phyloP scores from a whole-genome alignment of 2,329 filamentous ascomycete species.

The Colletotrichum aenigma region DNA sequence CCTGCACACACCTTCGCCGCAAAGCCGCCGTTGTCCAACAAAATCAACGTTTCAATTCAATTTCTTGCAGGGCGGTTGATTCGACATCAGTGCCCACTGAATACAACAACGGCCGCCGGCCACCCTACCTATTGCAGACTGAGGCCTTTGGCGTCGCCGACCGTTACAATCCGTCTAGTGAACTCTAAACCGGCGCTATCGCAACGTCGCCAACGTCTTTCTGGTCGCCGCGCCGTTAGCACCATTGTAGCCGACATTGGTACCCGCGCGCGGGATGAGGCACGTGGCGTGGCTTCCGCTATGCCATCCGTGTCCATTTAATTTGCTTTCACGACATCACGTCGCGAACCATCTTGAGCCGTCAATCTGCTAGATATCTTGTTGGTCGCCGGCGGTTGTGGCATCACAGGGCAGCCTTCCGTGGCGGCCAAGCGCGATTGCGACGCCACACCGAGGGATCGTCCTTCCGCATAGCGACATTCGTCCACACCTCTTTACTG shows the following conservation, averaged over 20 bases:
- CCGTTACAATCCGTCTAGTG: background rate
- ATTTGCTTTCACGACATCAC: background rate
- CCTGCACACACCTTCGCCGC: background rate
- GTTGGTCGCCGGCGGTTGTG: background rate
- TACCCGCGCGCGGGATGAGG: background rate
- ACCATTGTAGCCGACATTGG: background rate
- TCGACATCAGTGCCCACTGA: background rate
- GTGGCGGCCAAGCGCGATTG: background rate
- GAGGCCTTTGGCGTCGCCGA: background rate
- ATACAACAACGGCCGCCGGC: background rate
- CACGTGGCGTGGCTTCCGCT: slow-evolving; percentile 7
- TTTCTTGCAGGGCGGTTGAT: background rate
- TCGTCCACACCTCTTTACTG: background rate
- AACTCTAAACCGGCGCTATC: background rate
- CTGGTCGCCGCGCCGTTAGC: background rate
- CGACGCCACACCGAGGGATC: background rate
- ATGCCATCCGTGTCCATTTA: background rate
- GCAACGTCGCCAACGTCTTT: slow-evolving; percentile 2
- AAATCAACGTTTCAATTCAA: background rate
- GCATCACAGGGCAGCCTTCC: background rate
- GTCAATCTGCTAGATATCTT: background rate
- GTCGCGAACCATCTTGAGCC: background rate
- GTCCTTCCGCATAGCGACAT: background rate
- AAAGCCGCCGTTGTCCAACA: background rate
- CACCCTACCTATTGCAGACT: background rate